phyloP scores from a whole-genome alignment of 164 flowering plant genomes.

The Protea cynaroides region DNA sequence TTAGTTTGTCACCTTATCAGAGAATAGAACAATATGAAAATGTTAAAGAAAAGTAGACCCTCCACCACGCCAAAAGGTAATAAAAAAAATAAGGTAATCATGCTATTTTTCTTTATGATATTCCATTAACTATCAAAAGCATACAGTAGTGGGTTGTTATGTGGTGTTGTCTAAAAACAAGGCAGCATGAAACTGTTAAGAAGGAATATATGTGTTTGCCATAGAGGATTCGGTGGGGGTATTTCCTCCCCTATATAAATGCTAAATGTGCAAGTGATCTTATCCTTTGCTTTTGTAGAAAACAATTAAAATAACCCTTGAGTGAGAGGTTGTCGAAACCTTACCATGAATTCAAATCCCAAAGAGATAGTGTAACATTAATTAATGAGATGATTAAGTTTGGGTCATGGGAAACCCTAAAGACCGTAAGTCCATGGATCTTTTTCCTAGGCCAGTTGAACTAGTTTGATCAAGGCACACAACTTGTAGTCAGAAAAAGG shows the following conservation, averaged over 20 bases:
- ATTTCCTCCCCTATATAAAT: not conserved
- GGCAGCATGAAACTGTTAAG: constrained; percentile 9
- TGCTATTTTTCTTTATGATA: not conserved
- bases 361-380: too few species aligned
- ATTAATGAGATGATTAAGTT: too few species aligned
- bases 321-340: too few species aligned
- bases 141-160: not conserved
- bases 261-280: not conserved
- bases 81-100: not conserved
- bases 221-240: not conserved
- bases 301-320: too few species aligned
- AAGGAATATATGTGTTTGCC: not conserved
- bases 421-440: not conserved
- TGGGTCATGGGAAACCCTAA: not conserved
- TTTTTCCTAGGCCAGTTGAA: not conserved
- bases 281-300: not conserved
- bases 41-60: too few species aligned
- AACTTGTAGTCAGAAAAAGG: not conserved
- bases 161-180: constrained; percentile 18
- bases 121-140: not conserved
- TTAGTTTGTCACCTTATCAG: constrained; percentile 26
- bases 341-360: too few species aligned
- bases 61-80: too few species aligned
- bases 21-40: not conserved
- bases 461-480: too few species aligned